Percentiles rank a stretch among this genome's conserved stretches.
phyloP scores from a whole-genome alignment of 495 filamentous ascomycete genomes.

The Aspergillus sparsus region DNA sequence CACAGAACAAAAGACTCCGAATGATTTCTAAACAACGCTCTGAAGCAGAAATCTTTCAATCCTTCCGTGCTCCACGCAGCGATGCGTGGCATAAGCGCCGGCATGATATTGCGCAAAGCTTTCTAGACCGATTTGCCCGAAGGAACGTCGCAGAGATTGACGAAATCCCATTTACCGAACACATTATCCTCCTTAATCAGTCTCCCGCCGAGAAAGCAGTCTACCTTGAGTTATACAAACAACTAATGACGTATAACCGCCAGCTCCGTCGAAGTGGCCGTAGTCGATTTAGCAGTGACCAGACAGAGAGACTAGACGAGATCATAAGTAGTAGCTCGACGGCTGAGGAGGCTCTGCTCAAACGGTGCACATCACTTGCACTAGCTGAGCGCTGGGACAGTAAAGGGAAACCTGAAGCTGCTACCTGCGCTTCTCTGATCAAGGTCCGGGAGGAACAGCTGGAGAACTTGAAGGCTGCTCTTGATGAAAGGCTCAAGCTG shows the following conservation, averaged over 20 bases:
- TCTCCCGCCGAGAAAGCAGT: slow-evolving; percentile 44
- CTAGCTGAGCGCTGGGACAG: slow-evolving; percentile 18
- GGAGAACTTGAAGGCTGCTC: slow-evolving; percentile 30
- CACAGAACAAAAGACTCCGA: slow-evolving; percentile 36
- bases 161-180: slow-evolving; percentile 40
- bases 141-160: slow-evolving; percentile 52
- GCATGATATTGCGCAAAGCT: slow-evolving; percentile 50
- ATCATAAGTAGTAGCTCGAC: slow-evolving; percentile 43
- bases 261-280: slow-evolving; percentile 36
- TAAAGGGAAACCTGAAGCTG: slow-evolving; percentile 19
- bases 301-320: slow-evolving; percentile 42
- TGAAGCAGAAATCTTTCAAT: slow-evolving; percentile 51
- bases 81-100: slow-evolving; percentile 55
- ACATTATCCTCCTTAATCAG: slow-evolving; percentile 39
- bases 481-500: slow-evolving; percentile 29
- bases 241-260: slow-evolving; percentile 45
- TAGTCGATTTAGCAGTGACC: slow-evolving; percentile 39
- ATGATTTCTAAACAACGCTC: slow-evolving; percentile 26
- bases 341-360: slow-evolving; percentile 50
- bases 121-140: slow-evolving; percentile 55
- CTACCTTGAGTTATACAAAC: slow-evolving; percentile 51
- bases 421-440: slow-evolving; percentile 27
- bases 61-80: slow-evolving; percentile 44
- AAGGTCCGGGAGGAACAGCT: slow-evolving; percentile 32
- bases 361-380: slow-evolving; percentile 41